Evolutionary conservation across 1,284 basidiomycete species (phyloP).

Genomic region (Boletellus deceptivus): DNA sequence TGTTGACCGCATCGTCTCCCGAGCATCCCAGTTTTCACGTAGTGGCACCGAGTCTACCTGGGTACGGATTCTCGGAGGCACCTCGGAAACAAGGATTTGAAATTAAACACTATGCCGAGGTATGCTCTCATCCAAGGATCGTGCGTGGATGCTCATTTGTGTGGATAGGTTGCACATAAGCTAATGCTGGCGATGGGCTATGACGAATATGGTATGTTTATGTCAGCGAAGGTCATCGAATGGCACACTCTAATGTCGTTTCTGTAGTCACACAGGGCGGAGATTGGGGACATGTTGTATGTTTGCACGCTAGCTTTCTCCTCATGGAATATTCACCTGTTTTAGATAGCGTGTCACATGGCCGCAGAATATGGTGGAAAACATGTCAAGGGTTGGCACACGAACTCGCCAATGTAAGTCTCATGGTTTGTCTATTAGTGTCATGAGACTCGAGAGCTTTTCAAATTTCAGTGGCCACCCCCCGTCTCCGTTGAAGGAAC

Average conservation of each 20-base stretch:
- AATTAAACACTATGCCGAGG: conserved; percentile 41
- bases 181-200: conserved; percentile 55
- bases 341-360: conserved; percentile 42
- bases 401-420: conserved; percentile 40
- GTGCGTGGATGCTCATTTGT: background rate
- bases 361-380: conserved; percentile 41
- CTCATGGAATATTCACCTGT: background rate
- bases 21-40: conserved; percentile 59
- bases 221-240: no score
- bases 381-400: conserved; percentile 46
- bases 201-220: conserved; percentile 45
- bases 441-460: background rate
- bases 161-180: conserved; percentile 39
- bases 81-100: conserved; percentile 39
- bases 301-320: conserved; percentile 7
- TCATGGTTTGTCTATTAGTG: background rate
- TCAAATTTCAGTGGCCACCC: conserved; percentile 18
- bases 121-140: conserved; percentile 8
- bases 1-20: conserved; percentile 40
- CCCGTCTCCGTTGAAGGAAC: conserved; percentile 27
- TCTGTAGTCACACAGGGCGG: conserved; percentile 51
- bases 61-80: conserved; percentile 53
- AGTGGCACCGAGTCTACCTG: conserved; percentile 53
- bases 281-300: conserved; percentile 48
- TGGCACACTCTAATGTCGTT: background rate